A percentile compares a stretch with the other conserved stretches of the same genome.
These are phyloP conservation scores for Cornus florida DNA, from an alignment of 148 eudicot species.

Conservation along the genomic window DNA sequence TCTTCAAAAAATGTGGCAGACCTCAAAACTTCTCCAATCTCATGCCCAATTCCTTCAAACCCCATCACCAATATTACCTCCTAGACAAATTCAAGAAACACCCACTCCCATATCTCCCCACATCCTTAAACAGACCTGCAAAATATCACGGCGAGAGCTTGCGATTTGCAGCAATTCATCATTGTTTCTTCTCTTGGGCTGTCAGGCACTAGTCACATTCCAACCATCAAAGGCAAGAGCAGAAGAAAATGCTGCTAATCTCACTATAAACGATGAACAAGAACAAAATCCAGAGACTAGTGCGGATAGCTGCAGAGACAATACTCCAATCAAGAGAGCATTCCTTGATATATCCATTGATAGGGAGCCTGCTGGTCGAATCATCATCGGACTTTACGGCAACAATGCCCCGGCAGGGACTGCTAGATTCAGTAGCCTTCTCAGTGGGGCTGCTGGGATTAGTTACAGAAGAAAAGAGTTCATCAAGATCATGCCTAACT, in stretches of 20 bases:
- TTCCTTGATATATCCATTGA: slow-evolving; percentile 78
- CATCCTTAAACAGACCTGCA: slow-evolving; percentile 33
- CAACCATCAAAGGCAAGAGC: slow-evolving; percentile 34
- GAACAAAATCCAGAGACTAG: background rate
- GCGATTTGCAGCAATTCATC: slow-evolving; percentile 51
- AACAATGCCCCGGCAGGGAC: slow-evolving; percentile 49
- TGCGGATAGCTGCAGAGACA: slow-evolving; percentile 15
- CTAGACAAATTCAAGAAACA: slow-evolving; percentile 17
- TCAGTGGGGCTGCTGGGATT: slow-evolving; percentile 77
- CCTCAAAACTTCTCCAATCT: slow-evolving; percentile 35
- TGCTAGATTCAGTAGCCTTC: slow-evolving; percentile 48
- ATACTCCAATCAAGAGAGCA: slow-evolving; percentile 38
- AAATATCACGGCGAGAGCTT: slow-evolving; percentile 57
- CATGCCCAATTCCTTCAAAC: slow-evolving; percentile 28
- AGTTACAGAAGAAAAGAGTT: slow-evolving; percentile 82
- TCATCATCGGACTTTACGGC: slow-evolving; percentile 52
- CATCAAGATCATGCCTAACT: slow-evolving; percentile 68
- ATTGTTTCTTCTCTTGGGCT: slow-evolving; percentile 42
- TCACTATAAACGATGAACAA: background rate
- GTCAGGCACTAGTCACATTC: slow-evolving; percentile 37
- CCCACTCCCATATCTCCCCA: slow-evolving; percentile 20
- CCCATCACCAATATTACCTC: slow-evolving; percentile 20
- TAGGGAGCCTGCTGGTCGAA: slow-evolving; percentile 65
- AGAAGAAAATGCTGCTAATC: slow-evolving; percentile 25
- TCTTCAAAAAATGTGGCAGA: slow-evolving; percentile 37